phyloP scores from a whole-genome alignment of 345 rosid genomes.

The Arabidopsis suecica region DNA sequence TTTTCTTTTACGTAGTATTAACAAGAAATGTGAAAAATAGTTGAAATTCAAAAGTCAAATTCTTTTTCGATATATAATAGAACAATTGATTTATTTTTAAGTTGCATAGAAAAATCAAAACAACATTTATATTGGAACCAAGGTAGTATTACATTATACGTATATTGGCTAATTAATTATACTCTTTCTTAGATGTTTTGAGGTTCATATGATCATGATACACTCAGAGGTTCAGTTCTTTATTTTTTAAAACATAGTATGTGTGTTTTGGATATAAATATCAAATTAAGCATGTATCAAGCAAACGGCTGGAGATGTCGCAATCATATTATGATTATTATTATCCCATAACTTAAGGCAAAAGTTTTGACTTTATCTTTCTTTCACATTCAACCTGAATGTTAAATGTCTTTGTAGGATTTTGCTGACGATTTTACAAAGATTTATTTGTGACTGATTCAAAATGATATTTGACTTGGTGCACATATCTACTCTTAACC shows the following conservation, averaged over 20 bases:
- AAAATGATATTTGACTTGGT: slow-evolving; percentile 40
- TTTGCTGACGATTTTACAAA: slow-evolving; percentile 26
- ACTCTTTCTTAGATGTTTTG: not conserved
- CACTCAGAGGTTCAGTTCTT: not conserved
- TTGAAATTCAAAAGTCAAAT: no score
- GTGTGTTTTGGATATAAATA: not conserved
- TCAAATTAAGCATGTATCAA: slow-evolving; percentile 22
- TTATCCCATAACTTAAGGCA: slow-evolving; percentile 34
- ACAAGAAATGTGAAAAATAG: no score
- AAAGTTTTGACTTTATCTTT: slow-evolving; percentile 32
- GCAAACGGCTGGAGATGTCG: slow-evolving; percentile 6
- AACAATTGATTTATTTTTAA: not conserved
- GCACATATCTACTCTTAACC: slow-evolving; percentile 20
- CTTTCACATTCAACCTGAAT: slow-evolving; percentile 21
- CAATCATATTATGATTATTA: slow-evolving; percentile 2
- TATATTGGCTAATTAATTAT: not conserved
- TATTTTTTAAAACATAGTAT: not conserved
- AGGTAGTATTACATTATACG: not conserved
- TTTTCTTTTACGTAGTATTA: no score
- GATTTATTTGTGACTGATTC: slow-evolving; percentile 16
- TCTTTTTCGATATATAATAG: not conserved
- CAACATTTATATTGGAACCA: not conserved
- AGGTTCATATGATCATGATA: not conserved
- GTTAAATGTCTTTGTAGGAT: slow-evolving; percentile 2
- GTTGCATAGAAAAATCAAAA: not conserved